phyloP scores from a whole-genome alignment of 331 rosid species.

The Dryas integrifolia region DNA sequence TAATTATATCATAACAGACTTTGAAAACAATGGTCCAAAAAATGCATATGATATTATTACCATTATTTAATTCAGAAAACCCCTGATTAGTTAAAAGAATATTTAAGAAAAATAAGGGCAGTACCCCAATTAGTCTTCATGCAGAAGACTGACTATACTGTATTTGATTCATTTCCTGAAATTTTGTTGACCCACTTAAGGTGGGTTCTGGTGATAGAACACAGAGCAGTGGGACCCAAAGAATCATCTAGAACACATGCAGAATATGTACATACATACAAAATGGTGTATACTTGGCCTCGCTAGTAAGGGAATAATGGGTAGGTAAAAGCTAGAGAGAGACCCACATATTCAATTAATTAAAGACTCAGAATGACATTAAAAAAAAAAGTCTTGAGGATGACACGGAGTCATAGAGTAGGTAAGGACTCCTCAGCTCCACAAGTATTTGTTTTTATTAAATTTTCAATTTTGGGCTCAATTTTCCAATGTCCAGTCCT shows the following conservation, averaged over 20 bases:
- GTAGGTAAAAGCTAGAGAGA: too few relatives aligned
- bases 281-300: too few relatives aligned
- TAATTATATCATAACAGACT: not conserved
- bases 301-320: too few relatives aligned
- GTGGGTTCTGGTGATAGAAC: too few relatives aligned
- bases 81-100: not conserved
- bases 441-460: not conserved
- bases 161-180: not conserved
- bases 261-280: too few relatives aligned
- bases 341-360: too few relatives aligned
- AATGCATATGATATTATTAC: not conserved
- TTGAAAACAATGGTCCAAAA: not conserved
- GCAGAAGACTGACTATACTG: not conserved
- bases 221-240: too few relatives aligned
- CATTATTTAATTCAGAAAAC: too few relatives aligned
- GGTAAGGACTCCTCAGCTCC: conserved; percentile 25
- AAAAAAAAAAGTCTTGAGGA: not conserved
- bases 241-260: too few relatives aligned
- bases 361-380: too few relatives aligned
- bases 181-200: not conserved
- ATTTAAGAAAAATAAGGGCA: not conserved
- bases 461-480: not conserved
- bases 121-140: not conserved
- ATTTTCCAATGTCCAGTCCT: too few relatives aligned
- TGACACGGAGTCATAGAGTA: conserved; percentile 8